Conservation (phyloP, 371 early-diverging fungal species). For the Mucor saturninus region DNA sequence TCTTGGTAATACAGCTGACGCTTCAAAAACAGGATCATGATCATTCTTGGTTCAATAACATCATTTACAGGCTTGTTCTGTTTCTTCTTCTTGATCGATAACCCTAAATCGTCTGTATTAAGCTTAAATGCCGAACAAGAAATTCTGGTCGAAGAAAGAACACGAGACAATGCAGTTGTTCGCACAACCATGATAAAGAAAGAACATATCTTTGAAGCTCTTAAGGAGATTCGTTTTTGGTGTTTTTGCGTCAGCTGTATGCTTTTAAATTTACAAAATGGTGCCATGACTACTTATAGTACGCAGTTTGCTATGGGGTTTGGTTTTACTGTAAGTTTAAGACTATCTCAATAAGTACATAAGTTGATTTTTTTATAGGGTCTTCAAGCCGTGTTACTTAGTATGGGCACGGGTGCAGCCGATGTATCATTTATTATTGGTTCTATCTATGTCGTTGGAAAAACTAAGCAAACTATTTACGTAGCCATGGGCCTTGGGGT, state of each 20-base stretch:
- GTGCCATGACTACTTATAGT: constrained; percentile 44
- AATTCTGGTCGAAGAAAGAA: constrained; percentile 44
- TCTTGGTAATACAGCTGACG: too few relatives aligned
- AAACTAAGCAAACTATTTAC: constrained; percentile 30
- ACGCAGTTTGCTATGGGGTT: constrained; percentile 35
- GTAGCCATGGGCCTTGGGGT: constrained; percentile 30
- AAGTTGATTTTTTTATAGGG: constrained; percentile 16
- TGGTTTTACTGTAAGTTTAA: constrained; percentile 40
- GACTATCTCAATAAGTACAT: not conserved
- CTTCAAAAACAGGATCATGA: constrained; percentile 38
- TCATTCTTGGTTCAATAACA: constrained; percentile 40
- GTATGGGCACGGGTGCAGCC: constrained; percentile 29
- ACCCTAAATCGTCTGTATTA: constrained; percentile 35
- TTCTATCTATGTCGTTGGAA: constrained; percentile 22
- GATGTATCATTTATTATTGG: constrained; percentile 37
- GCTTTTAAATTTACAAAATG: constrained; percentile 41
- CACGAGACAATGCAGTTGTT: constrained; percentile 44
- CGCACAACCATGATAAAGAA: constrained; percentile 36
- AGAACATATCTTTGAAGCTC: constrained; percentile 41
- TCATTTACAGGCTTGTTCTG: constrained; percentile 26
- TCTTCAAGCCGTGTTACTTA: constrained; percentile 38
- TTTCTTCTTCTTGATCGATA: constrained; percentile 44
- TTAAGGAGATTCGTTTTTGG: constrained; percentile 41
- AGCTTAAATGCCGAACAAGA: constrained; percentile 41
- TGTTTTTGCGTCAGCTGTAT: constrained; percentile 33